Evolutionary conservation across 805 yeast genomes (phyloP), one percentile per base, ranked within the genome.

Genomic region (Cyberlindnera misumaiensis): DNA sequence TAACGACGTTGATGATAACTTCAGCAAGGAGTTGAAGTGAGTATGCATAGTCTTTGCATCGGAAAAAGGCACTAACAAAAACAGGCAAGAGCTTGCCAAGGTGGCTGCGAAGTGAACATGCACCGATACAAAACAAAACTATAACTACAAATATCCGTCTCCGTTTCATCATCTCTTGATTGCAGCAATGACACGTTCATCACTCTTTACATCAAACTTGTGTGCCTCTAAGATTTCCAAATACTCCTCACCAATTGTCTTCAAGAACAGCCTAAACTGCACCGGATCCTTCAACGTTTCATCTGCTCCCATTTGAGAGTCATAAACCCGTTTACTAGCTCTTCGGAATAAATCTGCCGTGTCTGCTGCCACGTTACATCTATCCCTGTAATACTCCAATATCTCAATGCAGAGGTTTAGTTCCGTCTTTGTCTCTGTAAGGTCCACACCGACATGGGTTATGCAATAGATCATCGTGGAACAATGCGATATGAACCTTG

Each of bases 1-100:
- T 58, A 95, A 88, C 45, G 96, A 89, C 53, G 84, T 81, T 42
- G 93, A 85, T 43, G 97, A 89, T 54, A 87, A 86, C 48, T 93
- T 90, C 63, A 77, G 93, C 31, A 72, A 71, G 45, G 79, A 74
- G 51, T 70, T 90, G 57, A 78, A 80, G 73, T 68, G 63, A 41
- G 80, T 47, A 12, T 25, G n/a, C 16, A 14, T 15, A 9, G 9
- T 15, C 7, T 14, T 10, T 15, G 11, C 5, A 17, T 14, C 9
- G 14, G 17, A 5, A 7, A 14, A 10, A 15, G 12, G 11, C 28
- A 40, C 34, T 32, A 30, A 35, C 38, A 28, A 3, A 16, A 11
- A 13, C 5, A 46, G 50, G 28, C 46, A 47, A 25, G 55, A 51
- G 28, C 39, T 51, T 17, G 50, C 52, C 4, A 49, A 49, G 22